Base-by-base conservation (phyloP, 169 alveolate species). In the Plasmodium coatneyi region DNA sequence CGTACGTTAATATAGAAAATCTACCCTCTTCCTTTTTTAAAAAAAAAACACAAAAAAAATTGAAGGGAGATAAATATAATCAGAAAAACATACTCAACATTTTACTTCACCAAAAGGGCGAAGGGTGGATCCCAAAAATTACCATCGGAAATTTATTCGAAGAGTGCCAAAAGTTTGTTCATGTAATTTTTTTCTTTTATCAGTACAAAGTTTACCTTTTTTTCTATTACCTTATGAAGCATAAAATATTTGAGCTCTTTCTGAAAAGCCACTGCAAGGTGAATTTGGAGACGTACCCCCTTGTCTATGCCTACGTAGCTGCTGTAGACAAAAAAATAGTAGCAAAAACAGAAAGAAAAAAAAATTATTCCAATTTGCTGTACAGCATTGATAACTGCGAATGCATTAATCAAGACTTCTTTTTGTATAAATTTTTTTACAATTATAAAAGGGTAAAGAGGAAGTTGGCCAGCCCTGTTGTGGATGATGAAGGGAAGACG, bases 41-140 rank as follows among this genome's bases (percentile, higher is more conserved):
- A 60, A 80, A 89, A 79, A 89, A 79, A 60, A 56, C 49, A 16
- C 90, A 79, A 41, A 56, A 4, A 25, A 78, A 80, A 30, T 56
- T 89, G 81, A 89, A 41, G 36, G 94, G 94, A 19, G 94, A 89
- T 79, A 89, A 60, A 41, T 89, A 89, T 52, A 89, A 89, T 89
- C 80, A 80, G 72, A 89, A 39, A 89, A 89, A 89, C 36, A 43
- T 89, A 41, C 79, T 89, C n/a, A 43, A 22, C 14, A 78, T 70
- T 72, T 84, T 84, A 80, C 71, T 89, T 25, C 71, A 56, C 46
- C 66, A 46, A 52, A 14, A 22, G 30, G 16, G 79, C 28, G 43
- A 89, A 3, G 76, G 34, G 30, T 89, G 94, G 94, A 32, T 89
- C 19, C 94, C 94, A 6, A 89, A 89, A 66, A 89, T 80, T 54